Percentiles rank a stretch among this genome's conserved stretches.
phyloP scores from a whole-genome alignment of 2,329 filamentous ascomycete species.

The Fusarium heterosporum region DNA sequence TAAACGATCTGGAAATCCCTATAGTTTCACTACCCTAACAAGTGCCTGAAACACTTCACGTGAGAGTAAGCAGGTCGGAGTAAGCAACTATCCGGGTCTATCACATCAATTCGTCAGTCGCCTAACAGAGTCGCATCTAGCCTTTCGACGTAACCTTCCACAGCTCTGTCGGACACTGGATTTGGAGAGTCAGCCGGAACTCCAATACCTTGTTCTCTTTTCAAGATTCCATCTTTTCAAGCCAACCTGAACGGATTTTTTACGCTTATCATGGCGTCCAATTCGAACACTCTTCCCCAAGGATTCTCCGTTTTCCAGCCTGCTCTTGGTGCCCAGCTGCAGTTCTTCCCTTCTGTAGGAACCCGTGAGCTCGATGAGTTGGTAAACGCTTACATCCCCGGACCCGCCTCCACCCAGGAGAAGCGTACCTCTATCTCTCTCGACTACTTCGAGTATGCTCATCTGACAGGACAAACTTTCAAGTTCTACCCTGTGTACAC shows the following conservation, averaged over 20 bases:
- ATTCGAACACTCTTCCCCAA: constrained; percentile 50
- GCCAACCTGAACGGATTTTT: constrained; percentile 15
- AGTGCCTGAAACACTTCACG: constrained; percentile 20
- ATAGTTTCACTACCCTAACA: constrained; percentile 11
- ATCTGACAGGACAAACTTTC: constrained; percentile 67
- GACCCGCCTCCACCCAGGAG: constrained; percentile 64
- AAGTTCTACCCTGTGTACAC: constrained; percentile 69
- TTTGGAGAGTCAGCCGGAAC: constrained; percentile 24
- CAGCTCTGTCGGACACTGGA: constrained; percentile 2
- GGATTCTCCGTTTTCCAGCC: constrained; percentile 72
- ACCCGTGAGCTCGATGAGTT: constrained; percentile 70
- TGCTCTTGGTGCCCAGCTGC: constrained; percentile 65
- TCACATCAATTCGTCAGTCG: constrained; percentile 3
- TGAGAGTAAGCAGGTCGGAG: constrained; percentile 42
- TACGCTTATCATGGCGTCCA: constrained; percentile 45
- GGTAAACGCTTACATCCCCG: constrained; percentile 68
- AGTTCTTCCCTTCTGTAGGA: constrained; percentile 76
- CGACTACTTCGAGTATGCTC: constrained; percentile 68
- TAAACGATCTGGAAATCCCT: constrained; percentile 24
- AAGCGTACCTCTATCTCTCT: constrained; percentile 69
- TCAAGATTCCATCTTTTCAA: constrained; percentile 27
- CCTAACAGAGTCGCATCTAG: constrained; percentile 25
- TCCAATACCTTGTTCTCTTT: constrained; percentile 1
- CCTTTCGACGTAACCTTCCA: constrained; percentile 10
- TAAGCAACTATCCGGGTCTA: constrained; percentile 38